A percentile compares a stretch with the other conserved stretches of the same genome.
phyloP scores from a whole-genome alignment of 164 flowering plant genomes.

The Vitis rotundifolia region DNA sequence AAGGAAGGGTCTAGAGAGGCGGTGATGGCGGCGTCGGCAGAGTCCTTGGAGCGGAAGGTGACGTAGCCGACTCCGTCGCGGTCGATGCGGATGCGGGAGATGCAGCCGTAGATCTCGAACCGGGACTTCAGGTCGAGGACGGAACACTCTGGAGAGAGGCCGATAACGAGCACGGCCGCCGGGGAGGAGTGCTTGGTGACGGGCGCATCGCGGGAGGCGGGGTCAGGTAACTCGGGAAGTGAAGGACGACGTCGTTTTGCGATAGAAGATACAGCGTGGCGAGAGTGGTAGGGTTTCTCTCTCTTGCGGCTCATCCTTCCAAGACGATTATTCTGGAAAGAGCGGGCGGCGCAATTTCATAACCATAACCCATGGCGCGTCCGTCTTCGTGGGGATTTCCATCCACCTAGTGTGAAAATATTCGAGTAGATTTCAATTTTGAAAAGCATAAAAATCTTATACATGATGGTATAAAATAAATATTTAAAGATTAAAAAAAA shows the following conservation, averaged over 20 bases:
- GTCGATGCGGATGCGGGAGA: constrained; percentile 78
- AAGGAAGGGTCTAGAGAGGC: constrained; percentile 66
- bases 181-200: constrained; percentile 35
- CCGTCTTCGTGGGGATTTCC: too few species aligned
- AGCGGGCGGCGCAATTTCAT: too few species aligned
- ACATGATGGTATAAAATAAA: too few species aligned
- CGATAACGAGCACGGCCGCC: constrained; percentile 52
- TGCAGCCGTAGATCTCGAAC: constrained; percentile 75
- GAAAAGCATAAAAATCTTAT: too few species aligned
- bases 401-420: too few species aligned
- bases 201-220: constrained; percentile 14
- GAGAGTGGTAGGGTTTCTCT: constrained; percentile 45
- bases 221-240: constrained; percentile 13
- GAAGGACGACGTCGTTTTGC: constrained; percentile 54
- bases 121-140: constrained; percentile 80
- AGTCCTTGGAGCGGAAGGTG: constrained; percentile 60
- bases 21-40: constrained; percentile 69
- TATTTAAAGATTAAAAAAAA: too few species aligned
- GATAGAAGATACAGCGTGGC: constrained; percentile 29
- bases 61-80: constrained; percentile 53
- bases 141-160: constrained; percentile 54
- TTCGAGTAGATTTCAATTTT: too few species aligned
- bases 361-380: too few species aligned
- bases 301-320: constrained; percentile 52
- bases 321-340: too few species aligned